Percentiles rank a stretch among this genome's conserved stretches.
Evolutionary conservation across 2,329 filamentous ascomycete genomes (phyloP).

Genomic region (Drechslera avenae): DNA sequence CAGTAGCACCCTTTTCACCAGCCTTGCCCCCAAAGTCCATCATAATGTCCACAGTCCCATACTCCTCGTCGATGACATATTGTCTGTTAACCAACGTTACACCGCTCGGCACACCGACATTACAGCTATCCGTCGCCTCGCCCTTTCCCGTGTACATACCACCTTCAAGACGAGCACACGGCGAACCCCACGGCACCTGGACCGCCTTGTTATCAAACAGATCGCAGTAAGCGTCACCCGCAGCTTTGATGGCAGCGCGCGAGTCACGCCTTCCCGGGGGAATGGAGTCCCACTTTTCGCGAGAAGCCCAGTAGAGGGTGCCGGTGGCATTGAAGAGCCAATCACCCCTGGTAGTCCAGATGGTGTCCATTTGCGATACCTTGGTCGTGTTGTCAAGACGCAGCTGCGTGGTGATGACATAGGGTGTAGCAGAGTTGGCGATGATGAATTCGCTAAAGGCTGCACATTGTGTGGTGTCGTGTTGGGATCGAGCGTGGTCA

Average conservation of each 20-base stretch:
- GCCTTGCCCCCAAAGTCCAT: constrained; percentile 36
- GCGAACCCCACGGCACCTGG: constrained; percentile 35
- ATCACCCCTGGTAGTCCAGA: constrained; percentile 36
- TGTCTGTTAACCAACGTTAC: constrained; percentile 34
- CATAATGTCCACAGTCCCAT: constrained; percentile 38
- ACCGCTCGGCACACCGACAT: constrained; percentile 37
- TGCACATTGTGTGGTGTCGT: constrained; percentile 35
- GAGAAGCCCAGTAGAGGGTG: constrained; percentile 32
- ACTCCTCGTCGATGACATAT: constrained; percentile 41
- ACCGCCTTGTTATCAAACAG: constrained; percentile 34
- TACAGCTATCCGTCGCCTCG: constrained; percentile 27
- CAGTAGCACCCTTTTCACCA: constrained; percentile 16
- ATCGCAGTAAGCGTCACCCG: constrained; percentile 38
- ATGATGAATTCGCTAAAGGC: constrained; percentile 39
- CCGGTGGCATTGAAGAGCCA: constrained; percentile 42
- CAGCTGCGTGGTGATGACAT: constrained; percentile 37
- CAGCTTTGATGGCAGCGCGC: constrained; percentile 32
- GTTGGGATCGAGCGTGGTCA: constrained; percentile 32
- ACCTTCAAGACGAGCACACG: constrained; percentile 38
- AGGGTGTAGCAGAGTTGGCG: constrained; percentile 29
- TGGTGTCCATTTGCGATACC: constrained; percentile 30
- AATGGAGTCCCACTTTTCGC: constrained; percentile 33
- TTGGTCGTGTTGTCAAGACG: constrained; percentile 31
- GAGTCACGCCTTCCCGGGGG: constrained; percentile 23
- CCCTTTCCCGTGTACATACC: constrained; percentile 38